These are phyloP conservation scores for Metarhizium sp. DNA, from an alignment of 2,329 filamentous ascomycete genomes.

Conservation along the genomic window DNA sequence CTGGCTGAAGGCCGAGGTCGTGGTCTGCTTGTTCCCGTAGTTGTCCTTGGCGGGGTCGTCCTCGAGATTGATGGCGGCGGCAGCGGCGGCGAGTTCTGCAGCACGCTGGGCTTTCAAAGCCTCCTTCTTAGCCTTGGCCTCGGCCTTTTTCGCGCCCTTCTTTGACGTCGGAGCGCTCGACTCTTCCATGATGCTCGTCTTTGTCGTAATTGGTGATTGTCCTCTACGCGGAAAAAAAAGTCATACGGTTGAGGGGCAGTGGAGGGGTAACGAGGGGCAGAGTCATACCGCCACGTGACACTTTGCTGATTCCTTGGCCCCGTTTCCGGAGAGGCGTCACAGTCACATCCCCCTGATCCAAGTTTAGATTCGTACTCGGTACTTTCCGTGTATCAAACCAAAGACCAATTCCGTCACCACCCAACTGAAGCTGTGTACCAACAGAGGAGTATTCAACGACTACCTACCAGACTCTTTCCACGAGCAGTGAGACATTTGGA, in stretches of 20 bases:
- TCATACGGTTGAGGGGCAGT: not conserved
- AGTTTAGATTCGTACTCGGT: too few relatives aligned
- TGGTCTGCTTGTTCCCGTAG: constrained; percentile 51
- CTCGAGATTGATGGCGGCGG: constrained; percentile 54
- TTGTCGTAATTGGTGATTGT: not conserved
- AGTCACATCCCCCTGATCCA: too few relatives aligned
- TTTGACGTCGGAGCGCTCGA: constrained; percentile 25
- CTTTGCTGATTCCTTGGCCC: too few relatives aligned
- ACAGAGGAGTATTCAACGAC: too few relatives aligned
- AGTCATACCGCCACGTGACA: not conserved
- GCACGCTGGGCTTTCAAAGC: constrained; percentile 64
- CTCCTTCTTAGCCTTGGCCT: constrained; percentile 81
- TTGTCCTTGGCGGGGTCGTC: constrained; percentile 65
- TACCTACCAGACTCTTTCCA: too few relatives aligned
- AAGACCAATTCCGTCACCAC: too few relatives aligned
- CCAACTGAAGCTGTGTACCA: too few relatives aligned
- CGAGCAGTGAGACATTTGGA: too few relatives aligned
- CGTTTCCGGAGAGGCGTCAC: too few relatives aligned
- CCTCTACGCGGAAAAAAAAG: not conserved
- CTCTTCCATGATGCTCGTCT: not conserved
- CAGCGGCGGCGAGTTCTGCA: constrained; percentile 64
- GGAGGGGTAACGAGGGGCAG: not conserved
- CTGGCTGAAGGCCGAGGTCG: constrained; percentile 10
- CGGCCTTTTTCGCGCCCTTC: constrained; percentile 76
- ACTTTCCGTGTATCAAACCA: too few relatives aligned